Base-by-base conservation (phyloP, 2,329 filamentous ascomycete species). In the Harringtonia lauricola region DNA sequence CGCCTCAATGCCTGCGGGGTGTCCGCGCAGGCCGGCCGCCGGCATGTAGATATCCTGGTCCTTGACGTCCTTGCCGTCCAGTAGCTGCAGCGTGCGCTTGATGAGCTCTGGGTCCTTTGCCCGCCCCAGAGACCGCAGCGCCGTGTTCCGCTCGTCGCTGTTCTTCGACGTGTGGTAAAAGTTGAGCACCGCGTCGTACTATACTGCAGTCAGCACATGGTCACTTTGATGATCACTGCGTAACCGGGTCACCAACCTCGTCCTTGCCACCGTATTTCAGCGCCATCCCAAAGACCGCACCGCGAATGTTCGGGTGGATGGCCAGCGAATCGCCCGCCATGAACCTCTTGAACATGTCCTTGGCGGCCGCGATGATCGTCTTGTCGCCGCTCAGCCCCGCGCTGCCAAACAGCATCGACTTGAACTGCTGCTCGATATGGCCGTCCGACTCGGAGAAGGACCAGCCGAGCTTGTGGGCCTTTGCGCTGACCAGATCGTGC, bases 21-120 rank as follows among this genome's bases (percentile, higher is more conserved):
- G 86, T 42, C 76, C 76, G 46, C 89, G 79, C 24, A 96, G 74
- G 8, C 85, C 85, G 29, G 79, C 76, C 33, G 92, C 76, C 2
- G 90, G 89, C 59, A 95, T 79, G 66, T 95, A 95, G 51, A 95
- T 81, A 61, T 96, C 90, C 63, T 95, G 90, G 51, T 85, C 87
- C 70, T 94, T 94, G 64, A 95, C 83, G 52, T 94, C 83, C 49
- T 81, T 78, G 59, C 79, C 79, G 45, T 89, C 72, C 28, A 88
- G 73, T 50, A 95, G 70, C 26, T 70, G 74, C 14, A 96, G 73
- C 3, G 88, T 90, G 49, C 79, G 78, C 67, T 92, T 69, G 60
- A 95, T 90, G 39, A 95, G 76, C 51, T 82, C 78, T 2, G 86
- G 81, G 45, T 84, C 74, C 58, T 81, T 81, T 38, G 86, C 80